phyloP scores from a whole-genome alignment of 345 rosid genomes.

The Carallia brachiata region DNA sequence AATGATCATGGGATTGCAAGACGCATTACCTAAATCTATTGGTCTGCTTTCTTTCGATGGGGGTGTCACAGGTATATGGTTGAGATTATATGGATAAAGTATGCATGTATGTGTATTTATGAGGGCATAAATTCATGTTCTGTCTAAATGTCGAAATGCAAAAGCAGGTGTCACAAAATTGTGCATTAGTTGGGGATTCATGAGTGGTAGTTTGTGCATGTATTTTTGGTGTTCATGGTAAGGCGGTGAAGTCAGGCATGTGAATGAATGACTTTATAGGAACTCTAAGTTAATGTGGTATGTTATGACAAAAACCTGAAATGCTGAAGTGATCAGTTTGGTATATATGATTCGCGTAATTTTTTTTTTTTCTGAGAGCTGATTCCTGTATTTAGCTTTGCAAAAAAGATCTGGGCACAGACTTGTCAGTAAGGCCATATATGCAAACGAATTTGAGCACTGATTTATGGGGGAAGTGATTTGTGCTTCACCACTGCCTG shows the following conservation, averaged over 20 bases:
- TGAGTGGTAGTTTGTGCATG: neutral
- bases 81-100: no score
- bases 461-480: neutral
- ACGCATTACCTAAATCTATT: slow-evolving; percentile 86
- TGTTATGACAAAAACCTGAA: neutral
- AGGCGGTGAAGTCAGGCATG: neutral
- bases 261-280: neutral
- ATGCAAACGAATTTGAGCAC: neutral
- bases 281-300: neutral
- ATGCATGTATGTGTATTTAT: no score
- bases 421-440: neutral
- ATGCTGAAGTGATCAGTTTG: neutral
- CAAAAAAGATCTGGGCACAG: no score
- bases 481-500: neutral
- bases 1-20: slow-evolving; percentile 85
- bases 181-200: neutral
- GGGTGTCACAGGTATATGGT: slow-evolving; percentile 71
- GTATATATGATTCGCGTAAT: neutral
- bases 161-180: neutral
- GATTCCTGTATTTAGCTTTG: no score
- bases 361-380: no score
- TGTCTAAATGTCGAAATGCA: neutral
- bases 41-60: slow-evolving; percentile 96
- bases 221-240: neutral
- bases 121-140: no score